Evolutionary conservation across 2,329 filamentous ascomycete species (phyloP).

Genomic region (Gremmenia infestans): DNA sequence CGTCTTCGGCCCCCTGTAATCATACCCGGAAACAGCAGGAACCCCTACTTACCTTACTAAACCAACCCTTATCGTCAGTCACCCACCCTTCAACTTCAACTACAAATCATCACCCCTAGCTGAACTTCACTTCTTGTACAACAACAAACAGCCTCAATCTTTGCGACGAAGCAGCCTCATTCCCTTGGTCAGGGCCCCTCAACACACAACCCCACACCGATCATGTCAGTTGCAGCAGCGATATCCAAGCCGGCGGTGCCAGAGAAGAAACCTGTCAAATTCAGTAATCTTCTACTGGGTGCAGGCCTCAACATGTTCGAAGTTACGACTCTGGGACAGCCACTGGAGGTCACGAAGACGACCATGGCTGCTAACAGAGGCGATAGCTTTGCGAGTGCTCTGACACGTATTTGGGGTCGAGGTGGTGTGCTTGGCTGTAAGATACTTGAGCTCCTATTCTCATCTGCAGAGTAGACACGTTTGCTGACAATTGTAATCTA

Average conservation of each 20-base stretch:
- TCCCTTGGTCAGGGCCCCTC: slow-evolving; percentile 98
- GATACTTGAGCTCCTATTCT: slow-evolving; percentile 31
- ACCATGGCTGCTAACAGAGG: slow-evolving; percentile 97
- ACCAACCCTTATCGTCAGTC: slow-evolving; percentile 2
- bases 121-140: not conserved
- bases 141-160: slow-evolving; percentile 12
- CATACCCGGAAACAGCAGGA: too few relatives aligned
- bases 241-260: slow-evolving; percentile 47
- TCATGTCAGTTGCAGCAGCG: slow-evolving; percentile 59
- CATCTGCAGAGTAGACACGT: not conserved
- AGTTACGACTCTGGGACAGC: slow-evolving; percentile 63
- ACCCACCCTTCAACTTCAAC: not conserved
- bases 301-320: slow-evolving; percentile 34
- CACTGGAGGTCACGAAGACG: slow-evolving; percentile 97
- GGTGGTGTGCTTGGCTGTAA: slow-evolving; percentile 92
- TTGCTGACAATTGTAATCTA: slow-evolving; percentile 35
- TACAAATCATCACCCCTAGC: too few relatives aligned
- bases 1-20: too few relatives aligned
- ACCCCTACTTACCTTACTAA: too few relatives aligned
- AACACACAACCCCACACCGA: slow-evolving; percentile 46
- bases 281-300: slow-evolving; percentile 83
- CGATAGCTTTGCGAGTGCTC: slow-evolving; percentile 77
- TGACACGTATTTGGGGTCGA: slow-evolving; percentile 85
- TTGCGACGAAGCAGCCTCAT: slow-evolving; percentile 78
- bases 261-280: slow-evolving; percentile 99